phyloP scores from a whole-genome alignment of 306 rosid species.

The Quercus robur region DNA sequence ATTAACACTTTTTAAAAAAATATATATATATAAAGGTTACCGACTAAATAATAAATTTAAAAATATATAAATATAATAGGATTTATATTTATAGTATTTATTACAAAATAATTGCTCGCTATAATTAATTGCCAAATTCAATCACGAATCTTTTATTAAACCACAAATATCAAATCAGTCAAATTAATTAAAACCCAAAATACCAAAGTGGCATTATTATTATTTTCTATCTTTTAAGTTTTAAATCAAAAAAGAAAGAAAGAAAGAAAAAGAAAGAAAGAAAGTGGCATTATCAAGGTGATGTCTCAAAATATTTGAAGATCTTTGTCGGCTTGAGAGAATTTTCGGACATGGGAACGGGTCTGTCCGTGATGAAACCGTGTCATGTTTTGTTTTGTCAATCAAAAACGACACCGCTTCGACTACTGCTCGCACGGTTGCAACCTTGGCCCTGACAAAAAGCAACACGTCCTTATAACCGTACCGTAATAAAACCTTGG shows the following conservation, averaged over 20 bases:
- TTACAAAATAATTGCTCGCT: too few species aligned
- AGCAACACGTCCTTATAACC: not conserved
- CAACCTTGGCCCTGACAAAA: not conserved
- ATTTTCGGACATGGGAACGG: constrained; percentile 28
- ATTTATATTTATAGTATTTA: too few species aligned
- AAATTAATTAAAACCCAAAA: too few species aligned
- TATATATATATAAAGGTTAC: accelerated
- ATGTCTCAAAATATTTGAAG: constrained; percentile 17
- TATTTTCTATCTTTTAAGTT: too few species aligned
- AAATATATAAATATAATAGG: too few species aligned
- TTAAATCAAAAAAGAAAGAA: too few species aligned
- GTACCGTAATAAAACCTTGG: constrained; percentile 6
- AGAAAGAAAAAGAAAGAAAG: too few species aligned
- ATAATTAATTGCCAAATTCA: too few species aligned
- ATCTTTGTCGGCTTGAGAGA: constrained; percentile 48
- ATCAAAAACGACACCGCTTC: constrained; percentile 27
- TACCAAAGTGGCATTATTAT: too few species aligned
- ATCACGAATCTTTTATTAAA: too few species aligned
- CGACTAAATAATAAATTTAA: too few species aligned
- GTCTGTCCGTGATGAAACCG: not conserved
- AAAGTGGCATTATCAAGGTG: not conserved
- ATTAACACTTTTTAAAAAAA: accelerated
- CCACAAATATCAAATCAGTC: too few species aligned
- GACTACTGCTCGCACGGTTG: not conserved
- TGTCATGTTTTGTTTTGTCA: not conserved